Base-by-base conservation (phyloP, 176 grass and related monocot species). In the sorghum (Sorghum bicolor) region DNA sequence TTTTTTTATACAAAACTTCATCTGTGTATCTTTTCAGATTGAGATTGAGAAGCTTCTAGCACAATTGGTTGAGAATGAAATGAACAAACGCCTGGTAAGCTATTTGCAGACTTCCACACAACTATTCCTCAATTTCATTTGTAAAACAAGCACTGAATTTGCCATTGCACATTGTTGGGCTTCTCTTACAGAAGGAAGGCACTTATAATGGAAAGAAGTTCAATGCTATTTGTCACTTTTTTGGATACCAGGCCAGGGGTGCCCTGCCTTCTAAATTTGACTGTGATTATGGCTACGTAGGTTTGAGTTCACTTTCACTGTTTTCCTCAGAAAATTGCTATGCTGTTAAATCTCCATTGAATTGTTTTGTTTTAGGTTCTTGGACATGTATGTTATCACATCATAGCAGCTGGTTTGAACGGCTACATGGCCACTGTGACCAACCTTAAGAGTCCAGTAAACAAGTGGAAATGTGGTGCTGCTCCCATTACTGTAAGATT, bases 1-100 rank as follows among this genome's bases (percentile, higher is more conserved):
- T 60, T 3, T 25, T 58, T 55, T 60, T 60, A 3, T 60, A 60
- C n/a, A 60, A 60, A 60, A 60, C 22, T 44, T 83, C 80, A 77
- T 83, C 29, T 62, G 8, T 89, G 47, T 64, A 96, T 81, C 24
- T 53, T 8, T 89, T 57, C 72, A 98, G 96, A 98, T 98, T 90
- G 96, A 98, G 71, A 98, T 87, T 53, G 96, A 98, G 86, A 95
- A 98, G 81, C 96, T 98, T 98, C 91, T 98, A 37, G 96, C 93
- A 19, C 96, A 98, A 64, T 90, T 98, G 69, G 96, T 98, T 82
- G 96, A 95, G 83, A 86, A 83, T 22, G 96, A 98, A 84, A 94
- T 98, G 64, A 96, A 94, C 73, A 98, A 65, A 76, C 96, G 96
- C 16, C 26, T 94, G 87, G 96, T 95, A 88, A 80, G 82, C 72